Evolutionary conservation across 257 asterid species (phyloP).

Genomic region (Vinca minor): DNA sequence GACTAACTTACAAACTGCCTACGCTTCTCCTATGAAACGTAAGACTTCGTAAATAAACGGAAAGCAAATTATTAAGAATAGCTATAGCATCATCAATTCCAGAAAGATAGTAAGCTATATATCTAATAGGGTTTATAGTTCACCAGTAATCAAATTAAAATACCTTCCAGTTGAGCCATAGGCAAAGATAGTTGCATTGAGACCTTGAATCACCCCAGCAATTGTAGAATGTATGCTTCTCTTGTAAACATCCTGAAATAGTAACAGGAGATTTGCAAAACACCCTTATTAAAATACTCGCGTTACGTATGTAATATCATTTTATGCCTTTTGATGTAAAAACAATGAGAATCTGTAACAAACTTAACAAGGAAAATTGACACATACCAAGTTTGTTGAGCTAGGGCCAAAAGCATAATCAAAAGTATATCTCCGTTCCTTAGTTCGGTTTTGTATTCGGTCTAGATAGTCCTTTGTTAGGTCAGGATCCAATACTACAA

Average conservation of each 20-base stretch:
- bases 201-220: slow-evolving; percentile 86
- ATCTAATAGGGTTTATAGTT: background rate
- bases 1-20: background rate
- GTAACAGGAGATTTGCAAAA: background rate
- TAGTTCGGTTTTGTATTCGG: slow-evolving; percentile 70
- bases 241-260: slow-evolving; percentile 65
- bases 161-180: slow-evolving; percentile 98
- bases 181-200: slow-evolving; percentile 94
- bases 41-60: background rate
- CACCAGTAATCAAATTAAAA: background rate
- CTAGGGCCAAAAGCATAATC: slow-evolving; percentile 81
- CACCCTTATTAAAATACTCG: background rate
- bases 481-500: slow-evolving; percentile 88
- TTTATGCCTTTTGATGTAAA: background rate
- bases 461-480: slow-evolving; percentile 79
- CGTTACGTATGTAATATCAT: background rate
- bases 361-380: background rate
- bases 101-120: background rate
- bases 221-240: slow-evolving; percentile 63
- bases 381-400: slow-evolving; percentile 57
- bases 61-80: background rate
- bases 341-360: background rate
- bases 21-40: background rate
- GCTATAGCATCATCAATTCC: background rate
- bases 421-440: slow-evolving; percentile 65